Base-by-base conservation (phyloP, 2,329 filamentous ascomycete species). In the Fusarium sacchari region DNA sequence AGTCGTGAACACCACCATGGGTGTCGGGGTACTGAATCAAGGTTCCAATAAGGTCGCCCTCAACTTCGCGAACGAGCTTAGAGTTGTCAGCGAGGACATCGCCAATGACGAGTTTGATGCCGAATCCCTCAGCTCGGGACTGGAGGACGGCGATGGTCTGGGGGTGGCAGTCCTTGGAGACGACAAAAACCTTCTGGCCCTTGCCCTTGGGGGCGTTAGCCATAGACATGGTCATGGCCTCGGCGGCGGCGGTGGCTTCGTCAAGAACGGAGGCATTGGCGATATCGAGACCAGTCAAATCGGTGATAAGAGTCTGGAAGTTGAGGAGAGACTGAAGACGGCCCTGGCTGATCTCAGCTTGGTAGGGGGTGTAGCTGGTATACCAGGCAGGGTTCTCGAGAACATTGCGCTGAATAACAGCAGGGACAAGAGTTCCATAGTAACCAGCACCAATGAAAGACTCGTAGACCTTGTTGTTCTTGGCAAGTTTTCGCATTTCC, bases 351-450 rank as follows among this genome's bases (percentile, higher is more conserved):
- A 98, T 97, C 84, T 98, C 96, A 8, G 96, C 93, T 84, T 98
- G 96, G 84, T 98, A 98, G 24, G 96, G 96, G 0, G 96, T 98
- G 83, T 98, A 98, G 85, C 95, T 97, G 50, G 96, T 98, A 83
- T 98, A 98, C 96, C 96, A 98, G 11, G 92, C 95, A 15, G 96
- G 95, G 82, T 93, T 96, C 86, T 98, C 95, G 59, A 98, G 86
- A 18, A 98, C 89, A 80, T 98, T 98, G 78, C 95, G 89, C 86
- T 96, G 94, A 81, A 98, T 97, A 58, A 98, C 95, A 65, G 94
- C 90, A 18, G 96, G 96, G 2, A 94, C 93, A 74, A 92, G 89
- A 26, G 94, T 96, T 47, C 91, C 92, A 73, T 96, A 94, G 87
- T 98, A 98, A 62, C 96, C 96, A 71, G 89, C 90, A 10, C 96